Evolutionary conservation across 2,329 filamentous ascomycete genomes (phyloP).

Genomic region (Alternaria consortialis): DNA sequence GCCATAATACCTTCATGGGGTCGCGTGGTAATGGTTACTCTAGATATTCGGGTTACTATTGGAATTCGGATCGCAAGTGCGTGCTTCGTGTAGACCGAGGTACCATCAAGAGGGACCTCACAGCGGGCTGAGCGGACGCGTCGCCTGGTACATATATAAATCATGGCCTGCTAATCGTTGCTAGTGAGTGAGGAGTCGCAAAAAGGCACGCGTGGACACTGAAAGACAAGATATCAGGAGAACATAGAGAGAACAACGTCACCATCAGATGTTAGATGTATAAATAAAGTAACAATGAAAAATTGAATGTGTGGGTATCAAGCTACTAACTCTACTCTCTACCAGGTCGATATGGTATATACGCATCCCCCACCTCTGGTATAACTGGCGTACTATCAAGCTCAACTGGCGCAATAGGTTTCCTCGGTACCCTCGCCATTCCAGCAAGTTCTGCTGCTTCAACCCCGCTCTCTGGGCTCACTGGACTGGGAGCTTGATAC

Average conservation of each 20-base stretch:
- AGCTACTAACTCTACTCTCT: not conserved
- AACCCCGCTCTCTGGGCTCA: not conserved
- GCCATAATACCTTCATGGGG: too few relatives aligned
- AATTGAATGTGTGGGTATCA: not conserved
- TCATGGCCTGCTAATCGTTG: too few relatives aligned
- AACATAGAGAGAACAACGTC: not conserved
- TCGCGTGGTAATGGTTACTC: too few relatives aligned
- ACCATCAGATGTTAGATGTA: not conserved
- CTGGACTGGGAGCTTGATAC: not conserved
- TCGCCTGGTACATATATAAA: too few relatives aligned
- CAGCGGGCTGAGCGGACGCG: too few relatives aligned
- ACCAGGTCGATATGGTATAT: constrained; percentile 21
- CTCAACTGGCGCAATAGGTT: constrained; percentile 30
- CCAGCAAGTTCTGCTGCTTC: constrained; percentile 24
- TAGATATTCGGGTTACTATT: too few relatives aligned
- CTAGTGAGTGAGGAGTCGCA: too few relatives aligned
- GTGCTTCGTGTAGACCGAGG: too few relatives aligned
- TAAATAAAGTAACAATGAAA: not conserved
- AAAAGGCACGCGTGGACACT: too few relatives aligned
- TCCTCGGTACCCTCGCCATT: constrained; percentile 24
- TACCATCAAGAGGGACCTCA: too few relatives aligned
- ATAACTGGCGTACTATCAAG: constrained; percentile 24
- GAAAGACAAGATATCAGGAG: not conserved
- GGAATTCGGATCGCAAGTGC: too few relatives aligned
- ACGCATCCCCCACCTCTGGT: constrained; percentile 25